Base-by-base conservation (phyloP, 2,329 filamentous ascomycete genomes). In the Paraconiothyrium brasiliense region DNA sequence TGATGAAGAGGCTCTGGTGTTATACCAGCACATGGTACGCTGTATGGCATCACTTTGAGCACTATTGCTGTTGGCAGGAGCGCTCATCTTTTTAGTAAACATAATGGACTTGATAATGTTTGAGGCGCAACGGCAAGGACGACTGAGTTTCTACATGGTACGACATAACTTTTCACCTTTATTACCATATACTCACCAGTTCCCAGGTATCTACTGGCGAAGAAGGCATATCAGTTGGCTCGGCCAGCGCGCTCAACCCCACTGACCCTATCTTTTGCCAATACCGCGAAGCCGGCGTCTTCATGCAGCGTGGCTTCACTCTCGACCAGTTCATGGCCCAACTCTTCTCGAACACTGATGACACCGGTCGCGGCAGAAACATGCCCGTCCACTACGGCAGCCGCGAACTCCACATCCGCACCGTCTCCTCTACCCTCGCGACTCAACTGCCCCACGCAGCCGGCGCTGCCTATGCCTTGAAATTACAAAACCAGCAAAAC, bases 41-140 rank as follows among this genome's bases (percentile, higher is more conserved):
- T 80, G 84, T 85, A 66, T 47, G 79, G 34, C 6, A 5, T 20
- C 55, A 20, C 58, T 11, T 22, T 43, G 11, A 11, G 2, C 51
- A 57, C 20, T 20, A 16, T 30, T 35, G 32, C 2, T 32, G 9
- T 11, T 10, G 27, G 14, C 24, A 9, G 6, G 16, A 4, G 3
- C 8, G n/a, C 54, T 56, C 11, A 56, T 22, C 2, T 11, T 37
- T 4, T 9, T 64, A 84, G 87, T 90, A 59, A 89, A 91, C 59
- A 91, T 98, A 68, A 95, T 99, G 93, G 95, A 99, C 76, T 79
- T 97, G 58, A 92, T 98, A 76, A 98, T 98, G 94, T 97, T 97
- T 74, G 95, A 99, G 74, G 94, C 95, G 0, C 95, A 99, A 80
- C 86, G 95, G 49, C 95, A 99, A 80, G 94, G 94, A n/a, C 88